Base-by-base conservation (phyloP, 345 rosid species). In the Lepidium aucheri region DNA sequence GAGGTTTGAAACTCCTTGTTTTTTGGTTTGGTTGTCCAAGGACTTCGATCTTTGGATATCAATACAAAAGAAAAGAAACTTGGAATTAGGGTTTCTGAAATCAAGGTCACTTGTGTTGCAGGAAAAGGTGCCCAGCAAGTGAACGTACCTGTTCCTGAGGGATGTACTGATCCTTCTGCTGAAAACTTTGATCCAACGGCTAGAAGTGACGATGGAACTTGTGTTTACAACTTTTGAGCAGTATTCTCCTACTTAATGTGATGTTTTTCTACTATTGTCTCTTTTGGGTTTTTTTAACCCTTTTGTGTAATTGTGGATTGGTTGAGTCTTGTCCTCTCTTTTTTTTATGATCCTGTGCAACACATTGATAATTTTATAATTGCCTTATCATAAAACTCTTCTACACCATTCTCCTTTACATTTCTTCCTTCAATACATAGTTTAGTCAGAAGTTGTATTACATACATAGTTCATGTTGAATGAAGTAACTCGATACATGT, bases 141-240 rank as follows among this genome's bases (percentile, higher is more conserved):
- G 22, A 69, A 57, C 13, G 0, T 93, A 5, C 92, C 98, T 2
- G 83, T 85, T 40, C 92, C 96, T 18, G 94, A 88, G 80, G 96
- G 97, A 0, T 93, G 97, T 65, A 86, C 96, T 15, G 96, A 93
- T 73, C 90, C 79, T 9, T 14, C 0, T 14, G 96, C 97, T 8
- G 4, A 16, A 4, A 88, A 93, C 85, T 90, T 72, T 71, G 97
- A 93, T 75, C 97, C 98, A 46, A 88, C 94, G 8, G 96, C 94
- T 6, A 85, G 99, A 75, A 90, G 92, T 79, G 97, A 94, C 47
- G 94, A 94, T 81, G 97, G 97, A 74, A 94, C 78, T 77, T 88
- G 97, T 76, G 58, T 8, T 35, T 94, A 85, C 71, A 47, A 67
- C 45, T 74, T 73, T 66, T 73, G 72, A 73, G 76, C 49, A n/a